Percentiles rank a stretch among this genome's conserved stretches.
phyloP scores from a whole-genome alignment of 2,329 filamentous ascomycete genomes.

The Clarireedia sp. region DNA sequence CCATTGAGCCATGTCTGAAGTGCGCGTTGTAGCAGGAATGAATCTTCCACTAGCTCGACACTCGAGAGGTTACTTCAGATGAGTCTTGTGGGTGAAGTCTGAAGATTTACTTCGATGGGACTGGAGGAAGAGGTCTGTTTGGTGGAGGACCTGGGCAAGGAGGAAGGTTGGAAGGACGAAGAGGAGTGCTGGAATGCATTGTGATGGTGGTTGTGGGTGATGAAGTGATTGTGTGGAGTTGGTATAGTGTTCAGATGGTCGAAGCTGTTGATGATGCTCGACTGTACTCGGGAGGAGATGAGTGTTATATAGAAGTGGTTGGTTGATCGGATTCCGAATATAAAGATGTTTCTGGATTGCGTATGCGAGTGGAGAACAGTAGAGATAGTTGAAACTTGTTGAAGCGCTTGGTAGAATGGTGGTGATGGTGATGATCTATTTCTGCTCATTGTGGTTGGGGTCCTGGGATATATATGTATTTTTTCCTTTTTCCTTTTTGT shows the following conservation, averaged over 20 bases:
- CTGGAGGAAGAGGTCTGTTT: slow-evolving; percentile 53
- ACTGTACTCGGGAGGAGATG: neutral
- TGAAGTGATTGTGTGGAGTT: neutral
- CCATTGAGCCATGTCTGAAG: neutral
- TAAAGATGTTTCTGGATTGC: slow-evolving; percentile 1
- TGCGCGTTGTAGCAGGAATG: neutral
- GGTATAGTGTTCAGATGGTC: neutral
- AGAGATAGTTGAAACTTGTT: slow-evolving; percentile 1
- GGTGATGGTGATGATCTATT: slow-evolving; percentile 5
- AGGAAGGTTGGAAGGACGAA: slow-evolving; percentile 52
- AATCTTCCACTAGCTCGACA: neutral
- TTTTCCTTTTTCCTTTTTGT: neutral
- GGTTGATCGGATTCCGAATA: neutral
- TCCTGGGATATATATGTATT: slow-evolving; percentile 11
- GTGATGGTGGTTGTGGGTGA: slow-evolving; percentile 19
- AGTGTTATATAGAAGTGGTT: slow-evolving; percentile 8
- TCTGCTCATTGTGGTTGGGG: slow-evolving; percentile 2
- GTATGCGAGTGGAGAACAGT: neutral
- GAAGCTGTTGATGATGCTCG: slow-evolving; percentile 7
- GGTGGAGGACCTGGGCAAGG: slow-evolving; percentile 58
- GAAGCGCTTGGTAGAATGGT: slow-evolving; percentile 3
- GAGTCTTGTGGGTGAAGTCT: neutral
- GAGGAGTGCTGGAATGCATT: slow-evolving; percentile 39
- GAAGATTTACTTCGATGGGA: slow-evolving; percentile 41
- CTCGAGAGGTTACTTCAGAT: neutral